These are phyloP conservation scores for Cercophora samala DNA, from an alignment of 495 filamentous ascomycete genomes.

Conservation along the genomic window DNA sequence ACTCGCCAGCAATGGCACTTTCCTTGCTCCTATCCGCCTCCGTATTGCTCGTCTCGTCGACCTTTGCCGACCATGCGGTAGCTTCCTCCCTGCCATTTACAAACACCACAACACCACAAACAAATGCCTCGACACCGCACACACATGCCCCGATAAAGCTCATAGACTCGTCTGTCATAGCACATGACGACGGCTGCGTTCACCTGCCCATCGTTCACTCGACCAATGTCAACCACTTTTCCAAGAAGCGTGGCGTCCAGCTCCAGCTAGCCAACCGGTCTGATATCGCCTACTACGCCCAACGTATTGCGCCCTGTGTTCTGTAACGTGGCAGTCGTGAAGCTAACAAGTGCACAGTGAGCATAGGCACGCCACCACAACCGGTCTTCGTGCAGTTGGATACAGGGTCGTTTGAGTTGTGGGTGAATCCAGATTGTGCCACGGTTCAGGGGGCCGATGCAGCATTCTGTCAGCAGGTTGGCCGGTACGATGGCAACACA, in stretches of 20 bases:
- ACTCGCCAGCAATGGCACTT: conserved; percentile 41
- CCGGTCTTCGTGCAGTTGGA: conserved; percentile 48
- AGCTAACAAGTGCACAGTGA: conserved; percentile 36
- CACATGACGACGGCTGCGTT: conserved; percentile 32
- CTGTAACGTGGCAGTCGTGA: not conserved
- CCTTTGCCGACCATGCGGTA: conserved; percentile 22
- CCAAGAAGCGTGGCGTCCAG: conserved; percentile 39
- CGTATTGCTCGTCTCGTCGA: conserved; percentile 31
- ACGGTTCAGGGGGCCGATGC: conserved; percentile 36
- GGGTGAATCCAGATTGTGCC: conserved; percentile 50
- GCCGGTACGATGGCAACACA: conserved; percentile 37
- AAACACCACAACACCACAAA: conserved; percentile 11
- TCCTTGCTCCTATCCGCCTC: conserved; percentile 31
- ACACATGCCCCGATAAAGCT: not conserved
- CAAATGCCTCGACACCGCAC: conserved; percentile 6
- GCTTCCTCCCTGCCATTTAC: conserved; percentile 6
- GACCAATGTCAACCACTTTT: conserved; percentile 41
- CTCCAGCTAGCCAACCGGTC: conserved; percentile 46
- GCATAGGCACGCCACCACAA: conserved; percentile 48
- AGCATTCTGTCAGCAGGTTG: conserved; percentile 42
- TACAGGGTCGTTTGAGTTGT: conserved; percentile 51
- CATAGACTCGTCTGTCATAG: not conserved
- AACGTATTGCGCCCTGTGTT: conserved; percentile 31
- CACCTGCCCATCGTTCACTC: conserved; percentile 48
- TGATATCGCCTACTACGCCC: conserved; percentile 50